Percentiles rank a stretch among this genome's conserved stretches.
These are phyloP conservation scores for Bathelium albidoporum DNA, from an alignment of 495 filamentous ascomycete genomes.

Conservation along the genomic window DNA sequence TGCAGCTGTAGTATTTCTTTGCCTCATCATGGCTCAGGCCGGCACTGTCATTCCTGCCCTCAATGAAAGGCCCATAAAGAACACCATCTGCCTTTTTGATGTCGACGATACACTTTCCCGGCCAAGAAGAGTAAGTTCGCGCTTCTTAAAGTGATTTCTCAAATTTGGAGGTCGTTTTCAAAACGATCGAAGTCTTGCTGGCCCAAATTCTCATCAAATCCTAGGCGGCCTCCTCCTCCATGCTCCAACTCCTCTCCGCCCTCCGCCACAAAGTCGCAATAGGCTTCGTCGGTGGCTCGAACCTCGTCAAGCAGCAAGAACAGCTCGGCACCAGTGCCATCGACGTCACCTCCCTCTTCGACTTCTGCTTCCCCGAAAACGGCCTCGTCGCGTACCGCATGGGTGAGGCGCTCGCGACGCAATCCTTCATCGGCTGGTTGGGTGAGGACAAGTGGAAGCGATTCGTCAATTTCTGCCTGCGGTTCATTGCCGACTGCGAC, in stretches of 20 bases:
- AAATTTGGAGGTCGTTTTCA: background rate
- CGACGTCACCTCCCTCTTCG: constrained; percentile 71
- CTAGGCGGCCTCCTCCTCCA: constrained; percentile 61
- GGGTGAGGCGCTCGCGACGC: constrained; percentile 58
- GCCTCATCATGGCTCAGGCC: constrained; percentile 32
- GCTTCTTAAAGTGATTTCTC: background rate
- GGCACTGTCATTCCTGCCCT: constrained; percentile 60
- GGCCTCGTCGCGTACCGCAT: constrained; percentile 82
- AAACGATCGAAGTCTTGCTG: background rate
- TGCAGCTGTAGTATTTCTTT: background rate
- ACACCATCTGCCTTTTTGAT: constrained; percentile 88
- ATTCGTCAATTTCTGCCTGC: constrained; percentile 74
- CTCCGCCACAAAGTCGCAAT: constrained; percentile 86
- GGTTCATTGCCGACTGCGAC: constrained; percentile 82
- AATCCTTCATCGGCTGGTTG: constrained; percentile 83
- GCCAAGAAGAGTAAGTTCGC: constrained; percentile 53
- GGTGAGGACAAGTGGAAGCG: constrained; percentile 89
- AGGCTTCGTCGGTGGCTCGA: constrained; percentile 61
- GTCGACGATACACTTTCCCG: constrained; percentile 83
- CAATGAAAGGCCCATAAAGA: constrained; percentile 68
- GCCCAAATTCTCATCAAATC: background rate
- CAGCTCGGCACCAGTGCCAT: constrained; percentile 62
- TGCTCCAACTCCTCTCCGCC: constrained; percentile 65
- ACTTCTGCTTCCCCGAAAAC: constrained; percentile 95
- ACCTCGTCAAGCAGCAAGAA: constrained; percentile 90